Base-by-base conservation (phyloP, 805 yeast genomes). In the Zygotorulaspora florentina region DNA sequence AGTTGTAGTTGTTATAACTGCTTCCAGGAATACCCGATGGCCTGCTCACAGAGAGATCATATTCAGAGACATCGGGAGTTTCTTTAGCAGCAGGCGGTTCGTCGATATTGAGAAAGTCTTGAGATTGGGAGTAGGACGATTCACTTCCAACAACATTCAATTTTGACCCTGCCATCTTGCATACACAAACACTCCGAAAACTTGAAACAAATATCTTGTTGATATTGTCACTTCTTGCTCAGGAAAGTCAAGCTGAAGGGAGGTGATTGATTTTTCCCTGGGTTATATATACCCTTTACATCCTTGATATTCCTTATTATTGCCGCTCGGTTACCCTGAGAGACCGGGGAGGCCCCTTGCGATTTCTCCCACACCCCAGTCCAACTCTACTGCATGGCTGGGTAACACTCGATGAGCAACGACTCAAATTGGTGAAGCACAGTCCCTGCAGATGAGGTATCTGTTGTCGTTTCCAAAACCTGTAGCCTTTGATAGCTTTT, bases 61-160 rank as follows among this genome's bases (percentile, higher is more conserved):
- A 39, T 13, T 40, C 53, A 27, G 45, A 44, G 7, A 48, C 46
- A 31, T 46, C 45, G 27, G 53, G 51, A 8, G 57, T 51, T 35
- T 48, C 56, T 37, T 53, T 40, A 6, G 59, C 53, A 10, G 50
- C 44, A 8, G 62, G 62, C 20, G 62, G 53, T n/a, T 52, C 52
- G 13, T 56, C 58, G 16, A 58, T 17, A 23, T 53, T 45, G 16
- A 57, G 40, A 30, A 54, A 58, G 39, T 56, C 59, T 30, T 46
- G 46, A 20, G 54, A 49, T 18, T 44, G 39, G 9, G 47, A 40
- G 35, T 41, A 39, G 11, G 46, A 18, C 6, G 45, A 39, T 15
- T 39, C 20, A 20, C 31, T 44, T 12, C 35, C 39, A 2, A 28
- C 40, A 10, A 41, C 29, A 40, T 43, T 36, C 26, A 45, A 33